A percentile compares a stretch with the other conserved stretches of the same genome.
phyloP scores from a whole-genome alignment of 1,139 yeast species.

The Maudiozyma humilis region DNA sequence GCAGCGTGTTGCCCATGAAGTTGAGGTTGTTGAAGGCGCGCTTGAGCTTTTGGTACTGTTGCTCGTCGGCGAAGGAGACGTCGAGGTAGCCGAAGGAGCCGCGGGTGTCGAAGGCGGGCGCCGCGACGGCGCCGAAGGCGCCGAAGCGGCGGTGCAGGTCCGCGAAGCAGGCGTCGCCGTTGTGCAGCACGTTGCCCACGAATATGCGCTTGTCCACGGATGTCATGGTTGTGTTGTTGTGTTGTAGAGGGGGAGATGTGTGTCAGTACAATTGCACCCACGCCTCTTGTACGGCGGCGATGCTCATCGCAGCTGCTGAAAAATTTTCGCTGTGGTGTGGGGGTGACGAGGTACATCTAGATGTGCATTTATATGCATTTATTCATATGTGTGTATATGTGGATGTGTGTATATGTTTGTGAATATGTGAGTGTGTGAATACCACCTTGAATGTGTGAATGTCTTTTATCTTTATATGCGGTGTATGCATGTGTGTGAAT shows the following conservation, averaged over 20 bases:
- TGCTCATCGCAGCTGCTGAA: too few species aligned
- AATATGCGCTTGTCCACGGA: slow-evolving; percentile 33
- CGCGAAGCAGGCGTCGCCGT: slow-evolving; percentile 29
- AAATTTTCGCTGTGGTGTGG: too few species aligned
- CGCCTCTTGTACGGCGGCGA: too few species aligned
- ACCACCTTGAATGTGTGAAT: too few species aligned
- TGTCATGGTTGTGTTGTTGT: background rate
- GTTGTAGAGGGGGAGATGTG: background rate
- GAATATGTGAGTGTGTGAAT: too few species aligned
- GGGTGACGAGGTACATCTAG: too few species aligned
- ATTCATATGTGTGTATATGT: too few species aligned
- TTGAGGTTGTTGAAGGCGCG: slow-evolving; percentile 57
- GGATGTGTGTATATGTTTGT: too few species aligned
- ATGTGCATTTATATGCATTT: too few species aligned
- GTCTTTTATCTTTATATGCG: too few species aligned
- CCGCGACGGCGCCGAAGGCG: slow-evolving; percentile 39
- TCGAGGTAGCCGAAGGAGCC: slow-evolving; percentile 62
- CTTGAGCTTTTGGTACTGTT: slow-evolving; percentile 42
- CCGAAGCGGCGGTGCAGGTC: slow-evolving; percentile 38
- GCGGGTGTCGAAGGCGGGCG: slow-evolving; percentile 37
- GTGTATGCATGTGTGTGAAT: too few species aligned
- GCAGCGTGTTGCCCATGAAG: slow-evolving; percentile 64
- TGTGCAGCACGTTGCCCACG: slow-evolving; percentile 43
- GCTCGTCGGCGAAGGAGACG: slow-evolving; percentile 41
- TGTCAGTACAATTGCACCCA: too few species aligned